Evolutionary conservation across 441 rosid genomes (phyloP), one percentile per base, ranked within the genome.

Genomic region (Flueggea neowawraea): DNA sequence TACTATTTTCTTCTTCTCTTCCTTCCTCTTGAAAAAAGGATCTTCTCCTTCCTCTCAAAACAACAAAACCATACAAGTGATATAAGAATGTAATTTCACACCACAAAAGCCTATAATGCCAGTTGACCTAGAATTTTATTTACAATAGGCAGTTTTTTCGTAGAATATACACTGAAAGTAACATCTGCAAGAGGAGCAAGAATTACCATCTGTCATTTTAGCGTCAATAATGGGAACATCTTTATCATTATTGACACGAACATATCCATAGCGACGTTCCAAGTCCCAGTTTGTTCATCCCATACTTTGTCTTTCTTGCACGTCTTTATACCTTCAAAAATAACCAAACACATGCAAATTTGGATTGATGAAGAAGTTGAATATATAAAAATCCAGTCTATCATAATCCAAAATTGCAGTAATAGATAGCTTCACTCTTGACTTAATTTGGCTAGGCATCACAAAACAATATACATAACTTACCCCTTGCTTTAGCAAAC

Each of bases 201-300:
- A 33, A 60, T 47, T 80, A 94, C 97, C 97, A 76, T 91, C 96
- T 56, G 95, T 69, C 75, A 66, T 80, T 78, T 91, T 95, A 74
- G 96, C 96, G 63, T 89, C 99, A 48, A 91, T 81, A 63, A 95
- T 88, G 51, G 97, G 92, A 33, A 95, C 54, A 61, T 95, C 97
- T 49, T 76, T 69, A 79, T 95, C 97, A 65, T 95, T 94, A 63
- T 91, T 86, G 62, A 87, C 97, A 67, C 92, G 96, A 72, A 91
- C 96, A 57, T 84, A 91, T 57, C 99, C 97, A 80, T 72, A 85
- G 13, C 90, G 82, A 31, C 96, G 94, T 75, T 95, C 85, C 97
- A 95, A 14, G 83, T 57, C 56, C 78, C 75, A 31, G 97, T 95
- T 80, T 83, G 96, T 68, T 87, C 91, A 61, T 95, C 97, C 81